Percentiles rank a stretch among this genome's conserved stretches.
These are phyloP conservation scores for Fusarium gaditjirri DNA, from an alignment of 2,329 filamentous ascomycete species.

Conservation along the genomic window DNA sequence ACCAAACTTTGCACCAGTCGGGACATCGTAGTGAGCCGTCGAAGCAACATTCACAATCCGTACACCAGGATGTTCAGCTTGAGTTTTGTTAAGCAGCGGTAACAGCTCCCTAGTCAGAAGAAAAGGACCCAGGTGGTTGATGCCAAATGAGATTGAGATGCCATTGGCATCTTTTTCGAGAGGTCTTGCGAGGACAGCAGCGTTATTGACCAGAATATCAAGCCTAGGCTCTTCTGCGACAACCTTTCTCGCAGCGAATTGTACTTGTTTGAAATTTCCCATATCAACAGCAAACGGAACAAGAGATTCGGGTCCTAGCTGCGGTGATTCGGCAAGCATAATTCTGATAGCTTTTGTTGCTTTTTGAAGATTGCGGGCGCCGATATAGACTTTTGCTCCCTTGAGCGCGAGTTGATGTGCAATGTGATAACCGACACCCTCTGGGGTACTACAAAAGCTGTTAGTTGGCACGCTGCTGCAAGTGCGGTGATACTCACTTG, in stretches of 20 bases:
- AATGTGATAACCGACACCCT: background rate
- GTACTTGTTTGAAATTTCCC: background rate
- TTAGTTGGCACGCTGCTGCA: fast-evolving
- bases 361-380: background rate
- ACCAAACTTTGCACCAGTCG: background rate
- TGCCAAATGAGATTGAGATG: background rate
- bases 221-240: background rate
- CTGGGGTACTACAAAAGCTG: background rate
- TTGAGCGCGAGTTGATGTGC: background rate
- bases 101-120: background rate
- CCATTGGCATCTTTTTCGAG: background rate
- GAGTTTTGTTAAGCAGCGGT: background rate
- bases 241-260: background rate
- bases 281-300: background rate
- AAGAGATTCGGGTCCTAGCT: background rate
- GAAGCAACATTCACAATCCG: background rate
- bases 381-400: background rate
- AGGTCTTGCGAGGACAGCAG: background rate
- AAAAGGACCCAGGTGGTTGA: background rate
- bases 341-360: background rate
- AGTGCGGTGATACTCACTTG: fast-evolving
- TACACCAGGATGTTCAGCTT: background rate
- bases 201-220: background rate
- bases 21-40: background rate
- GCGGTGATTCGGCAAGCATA: background rate